These are phyloP conservation scores for Mucor circinelloides DNA, from an alignment of 371 early-diverging fungal species.

Conservation along the genomic window DNA sequence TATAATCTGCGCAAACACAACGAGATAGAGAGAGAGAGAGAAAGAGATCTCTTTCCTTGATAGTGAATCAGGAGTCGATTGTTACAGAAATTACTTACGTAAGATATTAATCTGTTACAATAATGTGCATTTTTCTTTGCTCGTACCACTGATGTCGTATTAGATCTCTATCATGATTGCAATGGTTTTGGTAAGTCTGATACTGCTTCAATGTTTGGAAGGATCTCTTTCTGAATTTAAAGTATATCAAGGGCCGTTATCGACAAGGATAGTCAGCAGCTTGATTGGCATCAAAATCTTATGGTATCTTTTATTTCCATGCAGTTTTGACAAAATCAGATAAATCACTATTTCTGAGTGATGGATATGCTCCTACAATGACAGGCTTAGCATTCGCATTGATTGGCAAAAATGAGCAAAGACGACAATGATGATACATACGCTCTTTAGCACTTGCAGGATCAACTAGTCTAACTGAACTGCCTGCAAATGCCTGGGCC, in stretches of 20 bases:
- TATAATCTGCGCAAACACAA: neutral
- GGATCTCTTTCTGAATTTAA: neutral
- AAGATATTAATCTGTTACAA: neutral
- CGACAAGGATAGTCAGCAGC: neutral
- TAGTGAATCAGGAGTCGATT: neutral
- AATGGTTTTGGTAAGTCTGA: neutral
- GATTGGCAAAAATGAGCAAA: neutral
- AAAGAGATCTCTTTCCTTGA: no score
- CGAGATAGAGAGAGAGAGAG: no score
- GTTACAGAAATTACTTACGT: neutral
- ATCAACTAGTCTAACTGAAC: neutral
- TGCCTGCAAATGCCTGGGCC: neutral
- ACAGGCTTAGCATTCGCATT: neutral
- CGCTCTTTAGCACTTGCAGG: neutral
- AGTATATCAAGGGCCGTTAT: neutral
- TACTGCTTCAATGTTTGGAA: neutral
- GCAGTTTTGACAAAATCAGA: neutral
- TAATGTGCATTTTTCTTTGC: neutral
- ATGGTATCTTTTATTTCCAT: no score
- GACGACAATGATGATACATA: neutral
- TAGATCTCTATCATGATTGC: neutral
- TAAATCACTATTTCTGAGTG: neutral
- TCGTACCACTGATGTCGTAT: neutral
- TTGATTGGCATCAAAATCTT: neutral
- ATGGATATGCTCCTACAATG: neutral